Percentiles rank a stretch among this genome's conserved stretches.
Conservation (phyloP, 2,329 filamentous ascomycete species). For the Aspergillus spinulosporus region DNA sequence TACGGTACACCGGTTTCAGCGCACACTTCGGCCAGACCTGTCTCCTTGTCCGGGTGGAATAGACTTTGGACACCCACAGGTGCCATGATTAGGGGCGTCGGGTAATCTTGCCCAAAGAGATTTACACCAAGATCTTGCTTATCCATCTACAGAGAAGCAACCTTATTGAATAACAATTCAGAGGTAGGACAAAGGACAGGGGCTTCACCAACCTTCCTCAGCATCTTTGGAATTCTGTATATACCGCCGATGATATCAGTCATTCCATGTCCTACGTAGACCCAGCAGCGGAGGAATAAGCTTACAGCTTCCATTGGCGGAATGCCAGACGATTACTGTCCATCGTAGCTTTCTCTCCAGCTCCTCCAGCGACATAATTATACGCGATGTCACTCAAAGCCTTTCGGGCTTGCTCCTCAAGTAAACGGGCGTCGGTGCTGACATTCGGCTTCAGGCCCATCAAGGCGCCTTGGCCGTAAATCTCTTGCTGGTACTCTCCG, state of each 20-base stretch:
- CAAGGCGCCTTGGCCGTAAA: conserved; percentile 57
- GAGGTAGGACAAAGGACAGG: background rate
- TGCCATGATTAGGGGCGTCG: conserved; percentile 61
- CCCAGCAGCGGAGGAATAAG: background rate
- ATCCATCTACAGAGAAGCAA: conserved; percentile 26
- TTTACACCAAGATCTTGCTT: conserved; percentile 51
- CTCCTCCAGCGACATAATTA: conserved; percentile 65
- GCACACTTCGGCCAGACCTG: conserved; percentile 64
- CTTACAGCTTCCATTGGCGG: conserved; percentile 49
- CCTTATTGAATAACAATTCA: background rate
- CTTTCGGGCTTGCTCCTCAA: conserved; percentile 57
- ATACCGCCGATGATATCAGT: background rate
- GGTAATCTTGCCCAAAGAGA: conserved; percentile 53
- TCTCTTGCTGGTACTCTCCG: conserved; percentile 48
- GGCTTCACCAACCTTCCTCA: conserved; percentile 34
- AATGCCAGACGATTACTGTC: conserved; percentile 62
- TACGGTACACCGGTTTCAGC: conserved; percentile 63
- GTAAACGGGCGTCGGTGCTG: conserved; percentile 60
- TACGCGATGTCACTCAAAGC: conserved; percentile 52
- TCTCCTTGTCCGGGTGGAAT: conserved; percentile 66
- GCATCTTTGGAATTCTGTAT: conserved; percentile 55
- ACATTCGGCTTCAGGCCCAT: conserved; percentile 51
- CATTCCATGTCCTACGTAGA: background rate
- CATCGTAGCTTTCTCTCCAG: conserved; percentile 62
- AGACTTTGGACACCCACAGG: conserved; percentile 70